A percentile compares a stretch with the other conserved stretches of the same genome.
phyloP scores from a whole-genome alignment of 2,329 filamentous ascomycete species.

The Aspergillus carbonarius region DNA sequence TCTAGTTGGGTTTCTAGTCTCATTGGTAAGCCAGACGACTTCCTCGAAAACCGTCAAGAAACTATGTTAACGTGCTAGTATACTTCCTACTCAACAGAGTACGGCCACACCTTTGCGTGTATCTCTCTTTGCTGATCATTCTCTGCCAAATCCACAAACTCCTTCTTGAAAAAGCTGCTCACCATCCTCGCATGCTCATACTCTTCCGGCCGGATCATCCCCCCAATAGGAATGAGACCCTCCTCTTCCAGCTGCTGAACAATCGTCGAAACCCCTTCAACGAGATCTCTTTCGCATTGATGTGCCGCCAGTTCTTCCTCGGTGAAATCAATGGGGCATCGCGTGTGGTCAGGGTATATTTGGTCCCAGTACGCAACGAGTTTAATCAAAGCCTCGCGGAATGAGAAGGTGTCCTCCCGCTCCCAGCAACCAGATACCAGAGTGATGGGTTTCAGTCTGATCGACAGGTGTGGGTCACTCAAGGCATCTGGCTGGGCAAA shows the following conservation, averaged over 20 bases:
- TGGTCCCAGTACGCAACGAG: constrained; percentile 15
- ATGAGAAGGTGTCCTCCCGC: constrained; percentile 19
- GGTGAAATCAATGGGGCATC: constrained; percentile 14
- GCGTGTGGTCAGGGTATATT: background rate
- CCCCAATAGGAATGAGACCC: constrained; percentile 18
- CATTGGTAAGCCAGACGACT: no score
- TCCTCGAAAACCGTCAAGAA: no score
- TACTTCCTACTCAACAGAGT: no score
- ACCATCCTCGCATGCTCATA: constrained; percentile 16
- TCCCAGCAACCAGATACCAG: constrained; percentile 19
- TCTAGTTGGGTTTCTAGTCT: no score
- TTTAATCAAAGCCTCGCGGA: constrained; percentile 18
- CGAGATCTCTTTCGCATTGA: constrained; percentile 15
- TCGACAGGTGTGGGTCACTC: constrained; percentile 3
- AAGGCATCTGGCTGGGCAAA: constrained; percentile 4
- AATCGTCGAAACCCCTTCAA: constrained; percentile 17
- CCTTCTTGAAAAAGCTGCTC: constrained; percentile 13
- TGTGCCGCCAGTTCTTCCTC: constrained; percentile 13
- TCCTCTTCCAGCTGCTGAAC: constrained; percentile 17
- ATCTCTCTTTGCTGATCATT: constrained; percentile 12
- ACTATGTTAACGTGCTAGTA: no score
- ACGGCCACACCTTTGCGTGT: constrained; percentile 20
- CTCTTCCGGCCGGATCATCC: constrained; percentile 17
- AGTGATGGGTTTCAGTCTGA: constrained; percentile 8
- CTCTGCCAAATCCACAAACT: constrained; percentile 17